These are phyloP conservation scores for Pogostemon cablin DNA, from an alignment of 257 asterid species.

Conservation along the genomic window DNA sequence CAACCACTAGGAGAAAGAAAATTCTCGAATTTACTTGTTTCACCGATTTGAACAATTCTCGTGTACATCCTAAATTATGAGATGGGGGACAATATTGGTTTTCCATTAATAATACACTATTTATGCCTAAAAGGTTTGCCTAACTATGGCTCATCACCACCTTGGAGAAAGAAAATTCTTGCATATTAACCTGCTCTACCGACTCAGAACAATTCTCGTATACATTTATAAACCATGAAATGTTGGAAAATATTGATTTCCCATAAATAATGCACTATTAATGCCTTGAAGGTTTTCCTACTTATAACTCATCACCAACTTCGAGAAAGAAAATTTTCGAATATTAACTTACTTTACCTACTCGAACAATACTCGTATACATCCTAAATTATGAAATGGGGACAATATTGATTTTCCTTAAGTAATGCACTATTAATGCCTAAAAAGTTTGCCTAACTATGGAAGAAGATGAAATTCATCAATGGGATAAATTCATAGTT, in stretches of 20 bases:
- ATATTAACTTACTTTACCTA: too few relatives aligned
- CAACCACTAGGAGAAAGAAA: neutral
- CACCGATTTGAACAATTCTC: too few relatives aligned
- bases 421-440: constrained; percentile 1
- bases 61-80: too few relatives aligned
- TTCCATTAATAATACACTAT: constrained; percentile 1
- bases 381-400: neutral
- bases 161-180: too few relatives aligned
- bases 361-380: too few relatives aligned
- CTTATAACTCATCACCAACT: neutral
- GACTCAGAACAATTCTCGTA: too few relatives aligned
- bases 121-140: constrained; percentile 20
- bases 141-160: neutral
- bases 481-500: neutral
- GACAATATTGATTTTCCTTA: constrained; percentile 1
- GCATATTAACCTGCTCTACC: too few relatives aligned
- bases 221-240: too few relatives aligned
- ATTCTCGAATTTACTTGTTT: neutral
- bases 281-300: constrained; percentile 23
- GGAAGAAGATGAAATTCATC: constrained; percentile 1
- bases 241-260: too few relatives aligned
- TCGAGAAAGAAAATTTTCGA: too few relatives aligned
- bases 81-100: neutral
- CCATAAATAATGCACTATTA: neutral
- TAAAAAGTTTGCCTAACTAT: constrained; percentile 27